Evolutionary conservation across 2,329 filamentous ascomycete genomes (phyloP).

Genomic region (Dactylellina drechsleri): DNA sequence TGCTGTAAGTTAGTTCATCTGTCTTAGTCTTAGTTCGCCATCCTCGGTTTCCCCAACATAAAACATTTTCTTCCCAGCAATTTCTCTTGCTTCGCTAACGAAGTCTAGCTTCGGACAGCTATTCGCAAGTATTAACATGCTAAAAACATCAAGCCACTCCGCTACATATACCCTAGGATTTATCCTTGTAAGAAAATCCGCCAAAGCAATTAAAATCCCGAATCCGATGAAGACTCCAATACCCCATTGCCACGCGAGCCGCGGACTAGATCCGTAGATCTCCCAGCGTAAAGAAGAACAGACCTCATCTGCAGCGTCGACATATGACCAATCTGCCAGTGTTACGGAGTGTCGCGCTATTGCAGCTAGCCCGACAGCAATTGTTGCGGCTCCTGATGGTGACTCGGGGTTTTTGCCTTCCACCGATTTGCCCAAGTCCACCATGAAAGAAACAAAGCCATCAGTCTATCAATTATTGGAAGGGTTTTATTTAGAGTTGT

Average conservation of each 20-base stretch:
- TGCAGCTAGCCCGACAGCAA: too few species aligned
- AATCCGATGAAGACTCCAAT: conserved; percentile 7
- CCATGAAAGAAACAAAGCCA: too few species aligned
- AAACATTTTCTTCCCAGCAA: not conserved
- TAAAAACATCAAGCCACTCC: conserved; percentile 7
- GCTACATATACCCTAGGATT: conserved; percentile 4
- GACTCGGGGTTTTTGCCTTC: too few species aligned
- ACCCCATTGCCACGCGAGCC: conserved; percentile 5
- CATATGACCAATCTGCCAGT: too few species aligned
- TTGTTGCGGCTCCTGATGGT: too few species aligned
- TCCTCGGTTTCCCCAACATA: conserved; percentile 10
- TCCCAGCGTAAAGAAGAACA: conserved; percentile 2
- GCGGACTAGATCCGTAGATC: conserved; percentile 16
- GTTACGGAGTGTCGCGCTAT: too few species aligned
- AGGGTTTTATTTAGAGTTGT: too few species aligned
- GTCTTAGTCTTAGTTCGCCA: not conserved
- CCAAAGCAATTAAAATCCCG: conserved; percentile 5
- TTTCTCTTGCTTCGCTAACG: not conserved
- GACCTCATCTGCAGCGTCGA: too few species aligned
- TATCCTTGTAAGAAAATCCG: not conserved
- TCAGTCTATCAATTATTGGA: too few species aligned
- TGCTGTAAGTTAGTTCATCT: not conserved
- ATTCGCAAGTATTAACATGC: conserved; percentile 12
- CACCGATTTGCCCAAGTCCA: too few species aligned
- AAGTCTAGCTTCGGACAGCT: not conserved